phyloP scores from a whole-genome alignment of 1,284 basidiomycete genomes.

The Tilletia caries region DNA sequence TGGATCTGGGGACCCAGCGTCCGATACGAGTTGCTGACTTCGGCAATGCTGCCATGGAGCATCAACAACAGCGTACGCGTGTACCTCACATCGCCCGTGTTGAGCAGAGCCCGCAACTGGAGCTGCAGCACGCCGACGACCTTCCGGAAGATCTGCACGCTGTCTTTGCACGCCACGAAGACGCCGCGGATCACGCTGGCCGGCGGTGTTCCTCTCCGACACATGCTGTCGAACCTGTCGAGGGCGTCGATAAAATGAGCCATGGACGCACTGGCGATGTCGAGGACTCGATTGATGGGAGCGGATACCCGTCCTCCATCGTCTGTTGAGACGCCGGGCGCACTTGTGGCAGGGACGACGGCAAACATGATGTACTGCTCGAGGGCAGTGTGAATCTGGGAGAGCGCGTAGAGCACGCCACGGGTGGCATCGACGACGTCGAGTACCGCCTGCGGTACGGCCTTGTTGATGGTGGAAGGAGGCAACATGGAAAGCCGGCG shows the following conservation, averaged over 20 bases:
- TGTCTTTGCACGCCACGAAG: conserved; percentile 78
- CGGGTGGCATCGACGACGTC: conserved; percentile 80
- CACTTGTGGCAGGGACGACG: conserved; percentile 51
- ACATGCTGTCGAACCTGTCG: conserved; percentile 84
- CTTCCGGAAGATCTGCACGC: conserved; percentile 79
- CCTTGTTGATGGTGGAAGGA: conserved; percentile 64
- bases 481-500: conserved; percentile 75
- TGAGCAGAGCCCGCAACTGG: conserved; percentile 68
- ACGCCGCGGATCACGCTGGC: conserved; percentile 70
- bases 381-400: conserved; percentile 84
- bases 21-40: conserved; percentile 82
- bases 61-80: conserved; percentile 81
- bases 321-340: neutral
- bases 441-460: conserved; percentile 71
- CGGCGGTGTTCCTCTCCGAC: conserved; percentile 69
- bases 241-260: conserved; percentile 79
- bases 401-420: conserved; percentile 85
- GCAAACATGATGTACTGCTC: conserved; percentile 84
- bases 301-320: conserved; percentile 74
- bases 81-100: conserved; percentile 78
- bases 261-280: conserved; percentile 73
- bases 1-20: conserved; percentile 71
- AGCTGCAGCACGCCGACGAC: conserved; percentile 76
- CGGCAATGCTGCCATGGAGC: conserved; percentile 83
- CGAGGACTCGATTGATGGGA: conserved; percentile 39